Percentiles rank a stretch among this genome's conserved stretches.
These are phyloP conservation scores for Tripterygium wilfordii DNA, from an alignment of 177 flowering plant species.

Conservation along the genomic window DNA sequence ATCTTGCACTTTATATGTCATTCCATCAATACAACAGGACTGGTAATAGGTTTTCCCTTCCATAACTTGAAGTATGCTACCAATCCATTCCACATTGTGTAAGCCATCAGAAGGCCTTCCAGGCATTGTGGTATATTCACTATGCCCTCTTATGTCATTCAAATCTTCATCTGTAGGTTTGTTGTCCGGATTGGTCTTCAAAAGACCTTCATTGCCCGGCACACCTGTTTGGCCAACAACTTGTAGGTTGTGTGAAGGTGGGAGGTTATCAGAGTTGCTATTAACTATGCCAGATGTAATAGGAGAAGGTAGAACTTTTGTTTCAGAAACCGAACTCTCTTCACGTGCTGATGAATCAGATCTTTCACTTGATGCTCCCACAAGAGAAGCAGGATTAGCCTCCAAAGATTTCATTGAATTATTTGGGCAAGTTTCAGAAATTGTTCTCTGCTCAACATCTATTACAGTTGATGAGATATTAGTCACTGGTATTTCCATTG, in stretches of 20 bases:
- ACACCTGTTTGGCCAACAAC: conserved; percentile 11
- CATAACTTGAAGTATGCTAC: conserved; percentile 36
- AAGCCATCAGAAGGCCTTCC: conserved; percentile 24
- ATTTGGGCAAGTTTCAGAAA: conserved; percentile 18
- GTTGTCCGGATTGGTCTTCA: conserved; percentile 13
- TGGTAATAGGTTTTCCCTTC: conserved; percentile 54
- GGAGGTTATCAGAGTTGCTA: conserved; percentile 13
- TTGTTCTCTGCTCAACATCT: conserved; percentile 20
- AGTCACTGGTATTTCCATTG: conserved; percentile 19
- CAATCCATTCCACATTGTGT: conserved; percentile 60
- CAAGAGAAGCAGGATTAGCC: conserved; percentile 14
- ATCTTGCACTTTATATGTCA: conserved; percentile 57
- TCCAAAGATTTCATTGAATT: conserved; percentile 16
- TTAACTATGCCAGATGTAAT: conserved; percentile 13
- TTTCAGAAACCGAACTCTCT: conserved; percentile 16
- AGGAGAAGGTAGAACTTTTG: conserved; percentile 16
- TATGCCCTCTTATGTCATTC: conserved; percentile 14
- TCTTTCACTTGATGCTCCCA: conserved; percentile 18
- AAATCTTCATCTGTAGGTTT: conserved; percentile 7
- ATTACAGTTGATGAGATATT: conserved; percentile 9
- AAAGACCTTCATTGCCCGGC: conserved; percentile 19
- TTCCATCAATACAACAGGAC: conserved; percentile 61
- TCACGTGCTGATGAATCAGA: conserved; percentile 18
- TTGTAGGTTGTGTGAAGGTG: conserved; percentile 13
- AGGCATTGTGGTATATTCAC: conserved; percentile 11